Evolutionary conservation across 306 rosid genomes (phyloP), one percentile per base, ranked within the genome.

Genomic region (Sicyos baderoa): DNA sequence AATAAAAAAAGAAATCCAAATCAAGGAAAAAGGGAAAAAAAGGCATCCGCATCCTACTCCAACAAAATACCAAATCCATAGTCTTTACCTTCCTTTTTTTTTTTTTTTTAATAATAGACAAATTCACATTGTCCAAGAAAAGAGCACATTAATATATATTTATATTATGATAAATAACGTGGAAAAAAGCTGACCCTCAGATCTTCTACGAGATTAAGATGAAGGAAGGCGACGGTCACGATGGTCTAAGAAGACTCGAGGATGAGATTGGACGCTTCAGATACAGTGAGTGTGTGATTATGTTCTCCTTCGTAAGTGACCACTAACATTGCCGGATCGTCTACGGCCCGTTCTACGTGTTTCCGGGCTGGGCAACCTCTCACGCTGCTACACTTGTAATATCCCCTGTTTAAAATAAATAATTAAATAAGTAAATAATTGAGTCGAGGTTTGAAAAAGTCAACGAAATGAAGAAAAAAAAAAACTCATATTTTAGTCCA

Each of bases 311-410:
- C 98, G 56, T 92, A 92, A 0, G 98, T 89, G 8, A 92, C 98
- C 7, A 92, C 89, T 25, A 92, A 76, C 93, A 87, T 89, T 4
- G 95, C 13, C 35, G 98, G 86, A 74, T 92, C 98, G 70, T 92
- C 98, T 61, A 84, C 68, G 44, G 98, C 98, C 84, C 98, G 63
- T 70, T 92, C 98, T 58, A 92, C 98, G 51, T 92, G 98, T 51
- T 92, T 92, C 9, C 98, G 72, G 15, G 98, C 98, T 50, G 98
- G 98, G 71, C 98, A 92, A 0, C 98, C 98, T 80, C 98, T 80
- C 0, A 92, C 93, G 21, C 96, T 92, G 76, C 98, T 92, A 77
- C 98, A 92, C 95, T 92, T 92, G 81, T 92, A 92, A 79, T 92
- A 92, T 0, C 98, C 95, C 81, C 98, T 92, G 83, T 75, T 18